These are phyloP conservation scores for Magnolia officinalis DNA, from an alignment of 164 flowering plant species.

Conservation along the genomic window DNA sequence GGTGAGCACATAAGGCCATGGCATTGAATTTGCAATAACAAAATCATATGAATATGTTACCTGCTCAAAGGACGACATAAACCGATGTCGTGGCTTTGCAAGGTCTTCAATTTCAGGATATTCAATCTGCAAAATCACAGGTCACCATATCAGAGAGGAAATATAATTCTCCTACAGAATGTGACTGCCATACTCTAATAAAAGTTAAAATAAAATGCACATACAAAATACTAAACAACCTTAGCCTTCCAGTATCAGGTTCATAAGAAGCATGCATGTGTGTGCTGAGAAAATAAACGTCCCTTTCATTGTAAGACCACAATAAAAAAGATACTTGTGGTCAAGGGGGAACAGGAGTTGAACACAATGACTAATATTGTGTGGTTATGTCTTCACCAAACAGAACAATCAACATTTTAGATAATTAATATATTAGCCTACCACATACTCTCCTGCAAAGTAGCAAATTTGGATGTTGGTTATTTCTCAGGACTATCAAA, in stretches of 20 bases:
- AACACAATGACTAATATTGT: too few relatives aligned
- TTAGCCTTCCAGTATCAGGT: not conserved
- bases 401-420: too few relatives aligned
- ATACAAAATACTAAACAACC: not conserved
- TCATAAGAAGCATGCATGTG: not conserved
- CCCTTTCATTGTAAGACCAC: not conserved
- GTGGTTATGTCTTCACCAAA: too few relatives aligned
- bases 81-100: constrained; percentile 84
- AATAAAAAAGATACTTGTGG: too few relatives aligned
- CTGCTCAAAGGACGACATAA: constrained; percentile 99
- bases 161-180: not conserved
- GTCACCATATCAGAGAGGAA: not conserved
- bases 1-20: too few relatives aligned
- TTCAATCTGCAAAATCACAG: constrained; percentile 59
- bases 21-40: too few relatives aligned
- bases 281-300: not conserved
- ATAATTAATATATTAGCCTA: too few relatives aligned
- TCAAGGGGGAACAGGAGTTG: too few relatives aligned
- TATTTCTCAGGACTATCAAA: too few relatives aligned
- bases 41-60: constrained; percentile 26
- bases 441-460: too few relatives aligned
- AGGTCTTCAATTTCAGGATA: constrained; percentile 95
- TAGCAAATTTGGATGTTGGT: too few relatives aligned
- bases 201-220: not conserved
- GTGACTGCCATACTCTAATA: not conserved